Percentiles rank a stretch among this genome's conserved stretches.
These are phyloP conservation scores for Saprolegnia parasitica DNA, from an alignment of 352 stramenopile genomes.

Conservation along the genomic window DNA sequence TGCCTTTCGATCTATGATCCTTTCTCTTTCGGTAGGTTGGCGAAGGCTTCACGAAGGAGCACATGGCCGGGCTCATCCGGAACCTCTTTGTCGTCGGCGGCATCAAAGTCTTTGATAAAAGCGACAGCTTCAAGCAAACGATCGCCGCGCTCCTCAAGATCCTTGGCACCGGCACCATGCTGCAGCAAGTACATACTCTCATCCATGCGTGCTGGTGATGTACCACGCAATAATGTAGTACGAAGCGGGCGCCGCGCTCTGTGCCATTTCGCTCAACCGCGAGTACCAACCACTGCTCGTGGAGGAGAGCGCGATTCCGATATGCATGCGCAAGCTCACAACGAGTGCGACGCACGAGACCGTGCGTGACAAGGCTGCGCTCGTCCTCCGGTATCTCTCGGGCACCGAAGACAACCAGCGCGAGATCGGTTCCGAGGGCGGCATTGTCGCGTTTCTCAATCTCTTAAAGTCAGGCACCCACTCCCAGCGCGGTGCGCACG, in stretches of 20 bases:
- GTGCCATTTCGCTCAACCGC: conserved; percentile 24
- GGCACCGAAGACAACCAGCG: conserved; percentile 27
- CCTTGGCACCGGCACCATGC: conserved; percentile 8
- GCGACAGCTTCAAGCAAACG: conserved; percentile 14
- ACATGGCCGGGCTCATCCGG: conserved; percentile 18
- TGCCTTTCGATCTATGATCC: background rate
- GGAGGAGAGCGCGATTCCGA: conserved; percentile 14
- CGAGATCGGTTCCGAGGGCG: conserved; percentile 25
- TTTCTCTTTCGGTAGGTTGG: conserved; percentile 13
- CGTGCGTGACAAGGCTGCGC: conserved; percentile 24
- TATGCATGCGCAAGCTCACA: conserved; percentile 18
- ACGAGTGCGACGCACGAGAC: conserved; percentile 1
- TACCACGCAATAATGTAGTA: too few relatives aligned
- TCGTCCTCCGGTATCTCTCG: conserved; percentile 21
- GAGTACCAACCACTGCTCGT: conserved; percentile 26
- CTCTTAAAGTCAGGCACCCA: conserved; percentile 19
- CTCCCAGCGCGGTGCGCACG: conserved; percentile 1
- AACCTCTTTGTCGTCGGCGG: conserved; percentile 22
- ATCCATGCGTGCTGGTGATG: too few relatives aligned
- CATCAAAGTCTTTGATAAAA: conserved; percentile 17
- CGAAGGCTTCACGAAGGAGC: conserved; percentile 22
- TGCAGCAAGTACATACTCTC: conserved; percentile 17
- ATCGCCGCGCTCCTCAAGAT: conserved; percentile 7
- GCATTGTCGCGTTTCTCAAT: conserved; percentile 21
- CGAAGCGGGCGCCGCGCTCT: conserved; percentile 14